Base-by-base conservation (phyloP, 768 basidiomycete species). In the Scleroderma bovista region DNA sequence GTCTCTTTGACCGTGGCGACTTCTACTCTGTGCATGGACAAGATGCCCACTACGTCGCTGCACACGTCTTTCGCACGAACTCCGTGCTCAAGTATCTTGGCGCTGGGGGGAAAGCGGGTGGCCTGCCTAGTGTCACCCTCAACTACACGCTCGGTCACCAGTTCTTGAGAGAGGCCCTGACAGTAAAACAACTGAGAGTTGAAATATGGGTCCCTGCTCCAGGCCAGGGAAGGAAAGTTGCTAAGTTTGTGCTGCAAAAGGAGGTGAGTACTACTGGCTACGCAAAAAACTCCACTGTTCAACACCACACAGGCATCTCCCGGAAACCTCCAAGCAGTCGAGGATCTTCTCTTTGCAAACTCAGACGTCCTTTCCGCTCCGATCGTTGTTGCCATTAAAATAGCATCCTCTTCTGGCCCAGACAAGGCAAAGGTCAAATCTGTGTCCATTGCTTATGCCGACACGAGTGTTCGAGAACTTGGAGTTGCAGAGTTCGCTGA, bases 51-150 rank as follows among this genome's bases (percentile, higher is more conserved):
- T 92, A 83, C 56, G 81, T 95, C 54, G 94, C 95, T 5, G 74
- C 81, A 17, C 78, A 90, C 57, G 83, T 88, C 47, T 93, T 81
- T 58, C 86, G 80, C 49, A 99, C 96, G 2, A 88, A 90, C 59
- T 86, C 90, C 1, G 93, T 97, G 51, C 77, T 99, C 68, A 95
- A 95, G 67, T 88, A 90, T 63, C 81, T 96, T 37, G 95, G 95
- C 6, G 62, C 69, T 0, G 79, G 78, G 0, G 81, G 81, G 26
- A 76, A 74, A 55, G 63, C 71, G 1, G 77, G 73, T 0, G 81
- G 82, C 2, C 71, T 96, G 1, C 83, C 90, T 0, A 86, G 84
- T 47, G 92, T 96, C 44, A 81, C 78, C 0, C 73, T 99, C 48
- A 89, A 81, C 61, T 69, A 75, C 50, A 80, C 78, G 13, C 80